Evolutionary conservation across 768 basidiomycete species (phyloP).

Genomic region (Suillus tomentosus): DNA sequence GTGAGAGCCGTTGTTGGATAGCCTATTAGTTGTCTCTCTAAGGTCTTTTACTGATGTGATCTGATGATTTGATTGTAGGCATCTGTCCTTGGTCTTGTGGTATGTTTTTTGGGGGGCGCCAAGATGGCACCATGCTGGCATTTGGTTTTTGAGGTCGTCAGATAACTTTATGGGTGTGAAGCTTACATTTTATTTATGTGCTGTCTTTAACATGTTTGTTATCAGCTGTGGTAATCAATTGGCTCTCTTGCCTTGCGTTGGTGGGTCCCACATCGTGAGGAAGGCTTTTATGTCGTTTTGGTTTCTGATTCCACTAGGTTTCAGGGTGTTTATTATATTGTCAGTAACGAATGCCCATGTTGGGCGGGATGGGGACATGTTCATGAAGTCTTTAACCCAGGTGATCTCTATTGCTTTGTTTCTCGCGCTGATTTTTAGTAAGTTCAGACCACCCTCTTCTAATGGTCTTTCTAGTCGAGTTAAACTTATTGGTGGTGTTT

Average conservation of each 20-base stretch:
- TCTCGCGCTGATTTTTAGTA: not conserved
- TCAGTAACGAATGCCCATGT: not conserved
- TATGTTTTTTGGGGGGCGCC: not conserved
- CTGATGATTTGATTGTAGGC: too few relatives aligned
- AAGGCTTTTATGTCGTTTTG: rapidly evolving
- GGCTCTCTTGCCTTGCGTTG: not conserved
- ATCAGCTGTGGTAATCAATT: not conserved
- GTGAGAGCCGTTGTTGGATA: not conserved
- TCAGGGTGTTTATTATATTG: rapidly evolving
- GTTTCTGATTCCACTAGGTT: not conserved
- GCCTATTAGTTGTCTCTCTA: rapidly evolving
- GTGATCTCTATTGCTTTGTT: not conserved
- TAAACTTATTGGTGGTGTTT: not conserved
- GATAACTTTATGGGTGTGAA: not conserved
- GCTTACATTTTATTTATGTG: not conserved
- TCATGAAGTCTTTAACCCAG: constrained; percentile 22
- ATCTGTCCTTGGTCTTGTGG: not conserved
- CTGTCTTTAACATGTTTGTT: not conserved
- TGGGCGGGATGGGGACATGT: not conserved
- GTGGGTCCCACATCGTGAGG: not conserved
- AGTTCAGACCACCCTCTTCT: not conserved
- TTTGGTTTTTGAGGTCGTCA: not conserved
- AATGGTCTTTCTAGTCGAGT: not conserved
- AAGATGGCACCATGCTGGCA: not conserved
- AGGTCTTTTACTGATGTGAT: too few relatives aligned